A percentile compares a stretch with the other conserved stretches of the same genome.
Evolutionary conservation across 1,284 basidiomycete genomes (phyloP).

Genomic region (Malassezia furfur): DNA sequence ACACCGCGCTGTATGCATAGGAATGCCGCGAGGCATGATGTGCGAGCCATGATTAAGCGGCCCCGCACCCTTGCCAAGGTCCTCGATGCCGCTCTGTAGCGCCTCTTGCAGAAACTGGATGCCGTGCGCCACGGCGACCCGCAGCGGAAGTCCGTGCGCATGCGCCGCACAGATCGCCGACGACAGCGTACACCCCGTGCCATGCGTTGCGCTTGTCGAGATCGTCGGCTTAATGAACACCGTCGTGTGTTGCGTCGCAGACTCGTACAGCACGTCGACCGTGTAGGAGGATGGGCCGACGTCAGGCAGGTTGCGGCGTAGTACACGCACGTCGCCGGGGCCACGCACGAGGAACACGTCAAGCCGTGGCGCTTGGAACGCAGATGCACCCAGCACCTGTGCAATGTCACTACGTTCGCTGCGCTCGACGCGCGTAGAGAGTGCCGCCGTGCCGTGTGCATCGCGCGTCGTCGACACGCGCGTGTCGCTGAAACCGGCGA

Average conservation of each 20-base stretch:
- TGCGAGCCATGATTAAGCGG: constrained; percentile 78
- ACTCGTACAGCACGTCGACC: constrained; percentile 58
- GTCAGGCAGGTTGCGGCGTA: background rate
- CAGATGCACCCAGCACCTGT: constrained; percentile 6
- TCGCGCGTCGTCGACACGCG: background rate
- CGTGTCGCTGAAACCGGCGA: background rate
- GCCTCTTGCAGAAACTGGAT: constrained; percentile 66
- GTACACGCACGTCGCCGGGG: background rate
- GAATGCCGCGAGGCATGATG: constrained; percentile 50
- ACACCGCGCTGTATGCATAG: background rate
- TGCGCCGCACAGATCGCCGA: constrained; percentile 68
- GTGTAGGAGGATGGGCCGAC: constrained; percentile 9
- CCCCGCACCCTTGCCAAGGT: constrained; percentile 66
- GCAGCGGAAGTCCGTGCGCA: constrained; percentile 56
- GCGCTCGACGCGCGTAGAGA: background rate
- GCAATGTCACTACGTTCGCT: background rate
- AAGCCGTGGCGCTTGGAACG: background rate
- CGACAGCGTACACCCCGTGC: constrained; percentile 84
- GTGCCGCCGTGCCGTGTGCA: background rate
- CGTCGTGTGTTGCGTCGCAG: constrained; percentile 2
- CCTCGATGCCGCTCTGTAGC: constrained; percentile 61
- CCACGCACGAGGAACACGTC: constrained; percentile 2
- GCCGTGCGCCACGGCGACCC: constrained; percentile 57
- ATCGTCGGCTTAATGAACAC: constrained; percentile 34
- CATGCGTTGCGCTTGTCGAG: constrained; percentile 56